Base-by-base conservation (phyloP, 495 filamentous ascomycete genomes). In the Talaromyces nanjingensis region DNA sequence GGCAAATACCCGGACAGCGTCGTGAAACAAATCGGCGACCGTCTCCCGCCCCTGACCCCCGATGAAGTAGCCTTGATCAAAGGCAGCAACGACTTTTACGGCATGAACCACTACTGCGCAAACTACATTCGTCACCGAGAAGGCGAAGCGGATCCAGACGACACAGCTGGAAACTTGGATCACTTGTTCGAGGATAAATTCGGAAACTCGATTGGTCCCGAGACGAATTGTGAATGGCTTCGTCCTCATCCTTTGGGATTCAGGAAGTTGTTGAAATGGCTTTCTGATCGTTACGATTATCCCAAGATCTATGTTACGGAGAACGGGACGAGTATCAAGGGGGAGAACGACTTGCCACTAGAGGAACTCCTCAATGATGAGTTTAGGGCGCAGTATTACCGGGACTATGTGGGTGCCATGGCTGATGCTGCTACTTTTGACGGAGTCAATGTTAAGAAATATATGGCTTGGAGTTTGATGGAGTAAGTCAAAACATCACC, bases 101-200 rank as follows among this genome's bases (percentile, higher is more conserved):
- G 89, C 66, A 90, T 91, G 88, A 91, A 91, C 79, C 88, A 91
- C 78, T 91, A 92, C 80, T 91, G 89, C 62, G 86, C 88, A 68
- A 89, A 91, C 81, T 92, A 88, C 77, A 87, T 92, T 77, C 86
- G 85, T 71, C 87, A 90, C 76, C 85, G 86, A 73, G 81, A 79
- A 4, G 77, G 77, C 11, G 76, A 79, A 45, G 72, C 89, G 3
- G 81, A 85, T 0, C 71, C 73, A 27, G 81, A 89, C 57, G 89
- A 92, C 74, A 86, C 86, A 76, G 78, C 83, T 3, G 89, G 89
- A 53, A 87, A 91, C 73, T 76, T 92, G 45, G 84, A 90, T 60
- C 82, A 85, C 12, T 83, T 88, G 25, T 81, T 86, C 61, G 81
- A 85, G 68, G 83, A 86, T 74, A 91, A 92, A 75, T 70, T 74